Conservation (phyloP, 169 alveolate genomes). For the Plasmodium cynomolgi region DNA sequence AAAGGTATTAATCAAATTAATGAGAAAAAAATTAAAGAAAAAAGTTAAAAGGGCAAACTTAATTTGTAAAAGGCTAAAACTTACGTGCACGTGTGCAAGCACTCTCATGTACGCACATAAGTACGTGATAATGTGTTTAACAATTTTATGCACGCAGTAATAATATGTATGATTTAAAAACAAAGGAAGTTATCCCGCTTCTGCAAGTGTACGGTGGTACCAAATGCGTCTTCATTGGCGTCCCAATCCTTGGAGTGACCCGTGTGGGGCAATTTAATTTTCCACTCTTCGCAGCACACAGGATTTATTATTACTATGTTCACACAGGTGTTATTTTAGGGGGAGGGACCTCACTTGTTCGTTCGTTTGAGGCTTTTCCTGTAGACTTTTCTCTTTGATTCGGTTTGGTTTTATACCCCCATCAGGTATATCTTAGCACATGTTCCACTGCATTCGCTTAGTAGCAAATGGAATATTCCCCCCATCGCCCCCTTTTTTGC, state of each 20-base stretch:
- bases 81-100: neutral
- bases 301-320: neutral
- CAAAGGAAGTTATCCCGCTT: neutral
- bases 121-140: neutral
- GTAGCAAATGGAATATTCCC: neutral
- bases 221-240: neutral
- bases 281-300: neutral
- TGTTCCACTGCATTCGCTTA: neutral
- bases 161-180: neutral
- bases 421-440: neutral
- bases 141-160: neutral
- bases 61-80: neutral
- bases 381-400: neutral
- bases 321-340: neutral
- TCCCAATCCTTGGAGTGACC: neutral
- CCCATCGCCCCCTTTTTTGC: neutral
- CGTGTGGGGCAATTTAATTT: neutral
- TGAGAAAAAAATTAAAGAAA: neutral
- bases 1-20: neutral
- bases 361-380: neutral
- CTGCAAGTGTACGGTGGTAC: neutral
- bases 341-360: no score
- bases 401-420: neutral
- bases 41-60: neutral
- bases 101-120: neutral